Base-by-base conservation (phyloP, 2,329 filamentous ascomycete species). In the Scedosporium boydii region DNA sequence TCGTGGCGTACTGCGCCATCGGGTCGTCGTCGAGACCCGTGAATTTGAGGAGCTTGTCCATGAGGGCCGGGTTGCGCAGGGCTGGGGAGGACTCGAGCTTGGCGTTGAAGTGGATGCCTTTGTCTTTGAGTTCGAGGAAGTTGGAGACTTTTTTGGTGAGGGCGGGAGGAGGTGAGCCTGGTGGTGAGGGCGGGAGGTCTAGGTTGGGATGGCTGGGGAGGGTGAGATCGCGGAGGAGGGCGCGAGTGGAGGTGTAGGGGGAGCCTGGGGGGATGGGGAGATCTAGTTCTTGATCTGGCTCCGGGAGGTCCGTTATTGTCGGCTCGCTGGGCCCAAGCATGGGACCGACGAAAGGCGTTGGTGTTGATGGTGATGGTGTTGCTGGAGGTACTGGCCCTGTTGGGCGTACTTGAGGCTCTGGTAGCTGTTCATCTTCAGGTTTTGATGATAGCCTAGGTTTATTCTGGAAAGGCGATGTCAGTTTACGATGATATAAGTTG, bases 31-130 rank as follows among this genome's bases (percentile, higher is more conserved):
- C 70, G 57, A 79, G 68, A 23, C 73, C 77, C 7, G 87, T 86
- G 75, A 91, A 93, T 26, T 78, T 80, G 76, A 91, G 80, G 62
- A 93, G 78, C 74, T 90, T 91, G 65, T 88, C 85, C 73, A 86
- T 83, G 61, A 93, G 76, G 51, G 82, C 83, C 2, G 90, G 90
- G 70, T 93, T 93, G 60, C 84, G 83, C 63, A 93, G 76, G 6
- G 88, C 84, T 0, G 82, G 75, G 0, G 87, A 89, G 63, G 81
- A 80, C 42, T 88, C 83, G 7, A 95, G 77, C 65, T 88, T 87
- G 68, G 85, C 79, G 72, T 95, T 93, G 79, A 93, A 93, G 74
- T 95, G 90, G 16, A 87, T 80, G 4, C 87, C 87, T 65, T 87
- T 84, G 69, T 84, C 86, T 76, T 95, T 95, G n/a, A 93, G 80